Evolutionary conservation across 208 protist genomes (phyloP), one percentile per base, ranked within the genome.

Genomic region (Trypanosoma scelopori): DNA sequence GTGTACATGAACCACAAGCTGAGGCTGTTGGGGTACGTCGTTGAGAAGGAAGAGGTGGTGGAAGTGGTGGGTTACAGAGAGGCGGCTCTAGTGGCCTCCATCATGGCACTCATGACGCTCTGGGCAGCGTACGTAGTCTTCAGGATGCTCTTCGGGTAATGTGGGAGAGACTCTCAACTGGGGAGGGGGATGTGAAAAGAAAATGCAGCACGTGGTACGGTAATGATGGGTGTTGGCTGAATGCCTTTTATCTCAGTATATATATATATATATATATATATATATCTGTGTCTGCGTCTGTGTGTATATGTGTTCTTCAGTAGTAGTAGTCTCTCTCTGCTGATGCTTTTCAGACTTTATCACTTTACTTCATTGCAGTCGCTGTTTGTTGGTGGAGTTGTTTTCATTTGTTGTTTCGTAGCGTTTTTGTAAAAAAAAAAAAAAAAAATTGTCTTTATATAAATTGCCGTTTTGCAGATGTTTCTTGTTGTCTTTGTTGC

Each of bases 1-100:
- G 84, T 82, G 15, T 94, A 94, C 74, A 90, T 94, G 61, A 81
- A 76, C 55, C 84, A 94, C 48, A 81, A 77, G 11, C 70, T 94
- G 23, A 66, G 73, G 46, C 76, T 83, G 55, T 68, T 90, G 32
- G 89, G 89, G 52, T 94, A 82, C 62, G 48, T 43, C 12, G 63
- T 75, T 27, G 65, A 80, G 55, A 71, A 58, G 13, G 75, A 72
- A 45, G 84, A 92, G 69, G 74, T 85, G 61, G 63, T 92, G 32
- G 76, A 83, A 16, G 76, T 89, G 48, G 79, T 94, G 28, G 81
- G 82, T 46, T 66, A 88, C 28, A 74, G 69, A 23, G 73, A 92
- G 60, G 60, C 88, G 3, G 32, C 89, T 41, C 30, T 70, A 3
- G 39, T 87, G 11, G 27, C 80, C 12, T 35, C 79, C 27, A 18